Conservation (phyloP, 2,329 filamentous ascomycete species). For the Fusarium nanum region DNA sequence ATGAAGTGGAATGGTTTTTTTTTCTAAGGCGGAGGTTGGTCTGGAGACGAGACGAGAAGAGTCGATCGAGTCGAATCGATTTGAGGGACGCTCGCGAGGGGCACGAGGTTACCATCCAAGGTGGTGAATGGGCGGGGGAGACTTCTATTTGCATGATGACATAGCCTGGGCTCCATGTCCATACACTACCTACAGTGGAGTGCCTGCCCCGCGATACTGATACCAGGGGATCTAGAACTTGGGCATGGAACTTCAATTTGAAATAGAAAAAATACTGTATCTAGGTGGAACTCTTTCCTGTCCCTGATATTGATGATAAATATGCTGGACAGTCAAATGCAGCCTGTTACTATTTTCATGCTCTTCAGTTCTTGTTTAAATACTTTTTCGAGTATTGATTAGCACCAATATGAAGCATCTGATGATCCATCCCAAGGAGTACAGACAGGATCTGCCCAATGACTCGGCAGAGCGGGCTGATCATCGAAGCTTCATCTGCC, state of each 20-base stretch:
- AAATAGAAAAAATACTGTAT: neutral
- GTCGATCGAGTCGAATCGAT: neutral
- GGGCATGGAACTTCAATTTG: neutral
- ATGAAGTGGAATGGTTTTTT: constrained; percentile 39
- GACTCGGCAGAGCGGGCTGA: constrained; percentile 20
- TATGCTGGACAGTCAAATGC: neutral
- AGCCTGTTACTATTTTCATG: neutral
- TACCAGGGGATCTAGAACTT: neutral
- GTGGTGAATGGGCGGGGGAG: constrained; percentile 31
- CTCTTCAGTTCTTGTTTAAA: neutral
- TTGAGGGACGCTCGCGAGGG: constrained; percentile 25
- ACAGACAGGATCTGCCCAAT: neutral
- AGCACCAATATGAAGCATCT: neutral
- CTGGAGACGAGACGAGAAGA: constrained; percentile 17
- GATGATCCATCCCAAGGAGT: constrained; percentile 17
- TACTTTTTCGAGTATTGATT: constrained; percentile 12
- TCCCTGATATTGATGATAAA: neutral
- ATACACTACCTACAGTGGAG: constrained; percentile 18
- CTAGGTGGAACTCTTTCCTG: neutral
- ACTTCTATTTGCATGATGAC: constrained; percentile 36
- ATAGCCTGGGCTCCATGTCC: constrained; percentile 12
- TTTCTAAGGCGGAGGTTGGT: constrained; percentile 30
- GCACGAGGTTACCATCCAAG: constrained; percentile 34
- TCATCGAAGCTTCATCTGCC: neutral
- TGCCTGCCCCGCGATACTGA: constrained; percentile 33